phyloP scores from a whole-genome alignment of 495 filamentous ascomycete genomes.

The Tuber calosporum region DNA sequence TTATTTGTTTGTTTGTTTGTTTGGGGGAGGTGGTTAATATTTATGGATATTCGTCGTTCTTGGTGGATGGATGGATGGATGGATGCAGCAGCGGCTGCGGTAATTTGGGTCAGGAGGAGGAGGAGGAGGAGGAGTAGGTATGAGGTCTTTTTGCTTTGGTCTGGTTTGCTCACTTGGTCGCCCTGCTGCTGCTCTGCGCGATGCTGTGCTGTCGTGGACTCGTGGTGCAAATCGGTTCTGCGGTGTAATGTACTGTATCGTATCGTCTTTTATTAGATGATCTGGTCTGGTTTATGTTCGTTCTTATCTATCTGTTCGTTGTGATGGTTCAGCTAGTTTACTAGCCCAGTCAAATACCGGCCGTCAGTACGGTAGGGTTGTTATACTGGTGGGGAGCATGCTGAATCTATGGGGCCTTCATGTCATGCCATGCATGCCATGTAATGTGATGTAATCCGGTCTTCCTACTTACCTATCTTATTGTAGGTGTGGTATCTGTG shows the following conservation, averaged over 20 bases:
- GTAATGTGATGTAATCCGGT: neutral
- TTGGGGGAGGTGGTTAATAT: neutral
- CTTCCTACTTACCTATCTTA: neutral
- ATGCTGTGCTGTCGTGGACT: neutral
- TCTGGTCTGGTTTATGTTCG: neutral
- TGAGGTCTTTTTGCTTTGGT: slow-evolving; percentile 5
- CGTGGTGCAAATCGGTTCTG: slow-evolving; percentile 6
- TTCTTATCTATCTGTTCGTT: neutral
- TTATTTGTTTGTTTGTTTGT: too few species aligned
- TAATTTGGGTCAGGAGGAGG: neutral
- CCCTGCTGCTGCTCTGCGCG: neutral
- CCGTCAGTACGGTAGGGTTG: neutral
- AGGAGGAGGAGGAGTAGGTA: neutral
- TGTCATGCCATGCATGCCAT: slow-evolving; percentile 3
- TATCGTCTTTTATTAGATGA: neutral
- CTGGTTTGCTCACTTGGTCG: neutral
- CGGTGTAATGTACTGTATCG: neutral
- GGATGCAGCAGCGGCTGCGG: neutral
- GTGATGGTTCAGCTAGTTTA: neutral
- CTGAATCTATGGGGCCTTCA: neutral
- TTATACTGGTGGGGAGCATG: neutral
- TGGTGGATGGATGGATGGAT: neutral
- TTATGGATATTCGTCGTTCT: neutral
- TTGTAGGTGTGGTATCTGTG: neutral
- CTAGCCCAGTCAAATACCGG: neutral